Evolutionary conservation across 1,284 basidiomycete species (phyloP).

Genomic region (Boletus nobilissimus): DNA sequence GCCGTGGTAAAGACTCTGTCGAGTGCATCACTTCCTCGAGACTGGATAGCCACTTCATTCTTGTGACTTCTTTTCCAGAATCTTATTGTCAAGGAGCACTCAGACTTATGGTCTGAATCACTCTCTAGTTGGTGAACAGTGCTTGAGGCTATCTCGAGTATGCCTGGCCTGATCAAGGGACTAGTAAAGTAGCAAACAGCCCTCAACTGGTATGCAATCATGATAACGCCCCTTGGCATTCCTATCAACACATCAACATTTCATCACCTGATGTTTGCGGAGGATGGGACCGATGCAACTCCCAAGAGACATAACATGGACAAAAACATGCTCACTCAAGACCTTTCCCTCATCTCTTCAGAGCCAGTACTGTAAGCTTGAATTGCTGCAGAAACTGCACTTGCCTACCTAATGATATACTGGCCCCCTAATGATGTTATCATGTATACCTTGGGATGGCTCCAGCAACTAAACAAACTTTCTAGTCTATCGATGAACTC

Average conservation of each 20-base stretch:
- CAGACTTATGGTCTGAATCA: conserved; percentile 85
- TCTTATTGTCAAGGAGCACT: conserved; percentile 90
- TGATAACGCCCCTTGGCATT: conserved; percentile 92
- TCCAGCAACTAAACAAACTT: conserved; percentile 22
- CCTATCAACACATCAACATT: conserved; percentile 82
- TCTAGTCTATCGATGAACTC: conserved; percentile 60
- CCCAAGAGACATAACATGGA: conserved; percentile 91
- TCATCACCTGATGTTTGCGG: conserved; percentile 66
- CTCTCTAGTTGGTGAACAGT: conserved; percentile 84
- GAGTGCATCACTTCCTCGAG: conserved; percentile 76
- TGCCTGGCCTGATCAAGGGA: conserved; percentile 60
- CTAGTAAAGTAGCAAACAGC: conserved; percentile 64
- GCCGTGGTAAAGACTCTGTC: conserved; percentile 92
- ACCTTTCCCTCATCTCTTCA: conserved; percentile 83
- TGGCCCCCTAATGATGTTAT: conserved; percentile 67
- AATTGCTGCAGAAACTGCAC: conserved; percentile 81
- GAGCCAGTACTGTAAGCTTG: conserved; percentile 88
- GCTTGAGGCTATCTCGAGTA: conserved; percentile 63
- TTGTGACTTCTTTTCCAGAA: conserved; percentile 94
- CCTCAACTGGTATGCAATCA: conserved; percentile 86
- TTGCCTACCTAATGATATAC: conserved; percentile 77
- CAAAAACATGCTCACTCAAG: conserved; percentile 94
- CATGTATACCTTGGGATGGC: conserved; percentile 3
- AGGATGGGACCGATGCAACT: conserved; percentile 55
- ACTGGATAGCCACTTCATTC: conserved; percentile 86